Base-by-base conservation (phyloP, 257 asterid species). In the Verbena officinalis region DNA sequence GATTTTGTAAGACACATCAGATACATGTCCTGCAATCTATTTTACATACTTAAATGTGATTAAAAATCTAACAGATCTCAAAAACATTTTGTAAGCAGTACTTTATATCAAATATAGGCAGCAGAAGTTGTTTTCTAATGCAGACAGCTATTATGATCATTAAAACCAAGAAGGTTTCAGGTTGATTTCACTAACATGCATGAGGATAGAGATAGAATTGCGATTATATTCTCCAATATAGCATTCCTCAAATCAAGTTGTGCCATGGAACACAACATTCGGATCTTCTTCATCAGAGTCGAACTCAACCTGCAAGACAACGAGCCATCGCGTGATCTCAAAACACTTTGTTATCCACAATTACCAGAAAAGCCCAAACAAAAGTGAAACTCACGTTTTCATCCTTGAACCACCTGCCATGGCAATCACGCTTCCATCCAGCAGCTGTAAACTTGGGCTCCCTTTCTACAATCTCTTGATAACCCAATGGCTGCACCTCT, bases 271-370 rank as follows among this genome's bases (percentile, higher is more conserved):
- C 74, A 71, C 80, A 33, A 75, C 22, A 53, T 89, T 89, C 7
- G 96, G 95, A 75, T 89, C 90, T 77, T 89, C 96, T 74, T 89
- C 96, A 60, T 84, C 96, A 17, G 96, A 89, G 70, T 86, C 96
- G 62, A 89, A 89, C 71, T 89, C 95, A 13, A 80, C 96, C 95
- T 86, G 82, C 79, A 75, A 75, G 27, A 67, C 70, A 67, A 68
- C 1, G 62, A 61, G 3, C 50, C 49, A 44, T 45, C 31, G 52
- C 36, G 27, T 16, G 21, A 20, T 10, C 24, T 44, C 56, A 40
- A 15, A 64, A 34, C 36, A 57, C 15, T 34, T 58, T 23, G 27
- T 9, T 12, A 51, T 55, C 31, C 15, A 42, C 60, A 61, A 24
- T 34, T 16, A 59, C 8, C 30, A 39, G 15, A 30, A 64, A 62